phyloP scores from a whole-genome alignment of 2,329 filamentous ascomycete species.

The Aureobasidium sp. region DNA sequence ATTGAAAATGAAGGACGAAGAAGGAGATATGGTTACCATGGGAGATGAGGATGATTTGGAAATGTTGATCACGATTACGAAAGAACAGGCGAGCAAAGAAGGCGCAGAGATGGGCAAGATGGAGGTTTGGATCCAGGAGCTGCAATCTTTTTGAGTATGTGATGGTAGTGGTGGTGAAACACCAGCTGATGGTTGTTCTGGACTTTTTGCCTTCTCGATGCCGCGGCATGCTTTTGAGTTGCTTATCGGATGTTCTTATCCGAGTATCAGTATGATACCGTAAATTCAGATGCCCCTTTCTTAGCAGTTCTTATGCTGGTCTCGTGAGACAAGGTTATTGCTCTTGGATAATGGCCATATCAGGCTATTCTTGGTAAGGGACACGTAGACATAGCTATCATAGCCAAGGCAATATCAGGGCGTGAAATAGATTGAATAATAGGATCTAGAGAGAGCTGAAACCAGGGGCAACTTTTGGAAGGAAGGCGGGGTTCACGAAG shows the following conservation, averaged over 20 bases:
- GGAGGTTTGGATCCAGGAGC: slow-evolving; percentile 16
- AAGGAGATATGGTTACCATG: slow-evolving; percentile 93
- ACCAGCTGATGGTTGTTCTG: neutral
- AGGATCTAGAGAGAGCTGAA: neutral
- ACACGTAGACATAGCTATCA: neutral
- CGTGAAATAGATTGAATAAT: neutral
- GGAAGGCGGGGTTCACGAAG: slow-evolving; percentile 4
- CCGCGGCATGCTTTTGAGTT: neutral
- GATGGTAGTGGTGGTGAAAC: neutral
- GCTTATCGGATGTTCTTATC: neutral
- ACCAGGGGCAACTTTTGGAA: neutral
- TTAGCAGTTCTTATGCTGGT: neutral
- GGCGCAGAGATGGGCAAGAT: slow-evolving; percentile 16
- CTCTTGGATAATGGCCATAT: no score
- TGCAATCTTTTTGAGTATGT: neutral
- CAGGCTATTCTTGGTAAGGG: neutral
- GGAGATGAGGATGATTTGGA: slow-evolving; percentile 94
- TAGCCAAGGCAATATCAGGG: neutral
- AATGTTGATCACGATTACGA: slow-evolving; percentile 66
- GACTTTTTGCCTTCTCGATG: neutral
- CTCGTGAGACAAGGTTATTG: neutral
- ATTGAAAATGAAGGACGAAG: slow-evolving; percentile 82
- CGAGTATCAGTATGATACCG: neutral
- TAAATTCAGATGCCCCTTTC: neutral
- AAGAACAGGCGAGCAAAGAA: slow-evolving; percentile 51